phyloP scores from a whole-genome alignment of 2,329 filamentous ascomycete genomes.

The Ophiosphaerella herpotricha region DNA sequence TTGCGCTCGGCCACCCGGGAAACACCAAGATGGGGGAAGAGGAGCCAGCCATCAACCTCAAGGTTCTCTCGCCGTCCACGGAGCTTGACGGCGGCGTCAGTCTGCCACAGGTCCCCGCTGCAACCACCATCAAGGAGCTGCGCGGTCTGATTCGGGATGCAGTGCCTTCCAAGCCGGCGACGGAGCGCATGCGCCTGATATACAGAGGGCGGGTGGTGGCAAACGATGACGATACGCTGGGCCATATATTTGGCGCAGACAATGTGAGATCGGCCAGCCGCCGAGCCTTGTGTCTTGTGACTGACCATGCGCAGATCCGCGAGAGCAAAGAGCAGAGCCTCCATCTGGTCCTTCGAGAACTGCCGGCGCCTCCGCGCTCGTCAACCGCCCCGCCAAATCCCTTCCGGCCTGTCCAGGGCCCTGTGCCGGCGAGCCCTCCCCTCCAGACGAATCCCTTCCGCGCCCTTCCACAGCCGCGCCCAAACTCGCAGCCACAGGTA shows the following conservation, averaged over 20 bases:
- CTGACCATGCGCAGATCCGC: constrained; percentile 31
- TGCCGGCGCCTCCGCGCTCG: constrained; percentile 26
- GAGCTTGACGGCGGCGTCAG: constrained; percentile 43
- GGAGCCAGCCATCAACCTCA: constrained; percentile 38
- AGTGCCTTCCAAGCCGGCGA: constrained; percentile 48
- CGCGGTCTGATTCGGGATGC: constrained; percentile 57
- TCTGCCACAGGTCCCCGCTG: constrained; percentile 36
- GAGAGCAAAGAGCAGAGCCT: constrained; percentile 44
- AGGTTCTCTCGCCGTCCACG: constrained; percentile 46
- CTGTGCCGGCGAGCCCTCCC: constrained; percentile 21
- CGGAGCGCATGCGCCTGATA: constrained; percentile 60
- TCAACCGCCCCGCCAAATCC: constrained; percentile 47
- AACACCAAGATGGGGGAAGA: constrained; percentile 30
- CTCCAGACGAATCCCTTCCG: constrained; percentile 41
- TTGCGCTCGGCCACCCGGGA: neutral
- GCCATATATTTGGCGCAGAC: constrained; percentile 55
- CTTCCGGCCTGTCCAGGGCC: constrained; percentile 26
- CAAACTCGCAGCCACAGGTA: constrained; percentile 29
- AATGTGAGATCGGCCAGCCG: constrained; percentile 47
- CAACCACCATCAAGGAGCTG: constrained; percentile 57
- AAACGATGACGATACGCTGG: constrained; percentile 55
- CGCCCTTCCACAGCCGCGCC: constrained; percentile 29
- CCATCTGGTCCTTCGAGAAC: constrained; percentile 46
- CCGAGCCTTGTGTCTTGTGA: neutral
- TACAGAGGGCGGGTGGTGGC: constrained; percentile 60